Percentiles rank a stretch among this genome's conserved stretches.
Evolutionary conservation across 441 rosid genomes (phyloP).

Genomic region (Mallotus repandus): DNA sequence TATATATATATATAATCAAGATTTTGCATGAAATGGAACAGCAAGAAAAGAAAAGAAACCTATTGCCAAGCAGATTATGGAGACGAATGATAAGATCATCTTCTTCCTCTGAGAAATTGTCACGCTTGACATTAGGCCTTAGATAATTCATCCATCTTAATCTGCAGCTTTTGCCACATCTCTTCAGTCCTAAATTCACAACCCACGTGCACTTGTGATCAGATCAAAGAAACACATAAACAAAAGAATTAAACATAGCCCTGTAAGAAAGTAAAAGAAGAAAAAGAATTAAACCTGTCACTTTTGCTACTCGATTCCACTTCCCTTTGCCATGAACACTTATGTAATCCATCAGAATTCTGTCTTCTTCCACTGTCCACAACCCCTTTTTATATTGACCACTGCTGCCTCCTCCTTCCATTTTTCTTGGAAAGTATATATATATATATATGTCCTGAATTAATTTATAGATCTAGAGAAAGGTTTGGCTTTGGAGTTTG

Average conservation of each 20-base stretch:
- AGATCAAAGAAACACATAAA: neutral
- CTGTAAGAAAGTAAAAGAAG: neutral
- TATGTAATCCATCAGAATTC: constrained; percentile 48
- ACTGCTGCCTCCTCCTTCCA: constrained; percentile 24
- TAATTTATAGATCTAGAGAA: too few relatives aligned
- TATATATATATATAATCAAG: neutral
- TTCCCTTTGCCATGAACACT: constrained; percentile 55
- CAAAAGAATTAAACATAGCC: neutral
- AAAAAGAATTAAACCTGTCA: constrained; percentile 35
- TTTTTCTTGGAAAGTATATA: too few relatives aligned
- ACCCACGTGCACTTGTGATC: too few relatives aligned
- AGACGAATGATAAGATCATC: constrained; percentile 72
- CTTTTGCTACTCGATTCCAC: constrained; percentile 56
- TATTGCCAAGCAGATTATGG: constrained; percentile 69
- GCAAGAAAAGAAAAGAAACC: constrained; percentile 31
- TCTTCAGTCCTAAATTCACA: constrained; percentile 43
- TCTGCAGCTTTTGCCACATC: constrained; percentile 71
- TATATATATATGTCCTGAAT: too few relatives aligned
- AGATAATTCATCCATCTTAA: constrained; percentile 66
- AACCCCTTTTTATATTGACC: constrained; percentile 44
- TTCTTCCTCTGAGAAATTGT: constrained; percentile 61
- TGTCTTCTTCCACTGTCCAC: constrained; percentile 70
- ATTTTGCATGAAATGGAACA: neutral
- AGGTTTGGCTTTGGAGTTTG: too few relatives aligned
- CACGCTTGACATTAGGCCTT: constrained; percentile 57